Evolutionary conservation across 164 flowering plant species (phyloP).

Genomic region (Annona squamosa): DNA sequence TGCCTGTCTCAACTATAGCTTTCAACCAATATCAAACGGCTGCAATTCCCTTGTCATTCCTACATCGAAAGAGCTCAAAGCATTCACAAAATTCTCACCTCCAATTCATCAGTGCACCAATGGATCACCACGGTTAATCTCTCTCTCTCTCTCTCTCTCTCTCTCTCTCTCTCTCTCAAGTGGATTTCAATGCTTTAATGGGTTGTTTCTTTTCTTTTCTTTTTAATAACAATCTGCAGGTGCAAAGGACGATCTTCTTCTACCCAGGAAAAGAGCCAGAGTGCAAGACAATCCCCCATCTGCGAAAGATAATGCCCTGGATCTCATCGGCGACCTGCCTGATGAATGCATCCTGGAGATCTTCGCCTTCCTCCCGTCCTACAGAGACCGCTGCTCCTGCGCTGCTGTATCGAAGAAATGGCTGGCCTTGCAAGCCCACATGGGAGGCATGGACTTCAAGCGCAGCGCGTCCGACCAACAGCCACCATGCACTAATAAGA

Average conservation of each 20-base stretch:
- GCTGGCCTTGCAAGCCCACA: constrained; percentile 19
- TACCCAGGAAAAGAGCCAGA: constrained; percentile 8
- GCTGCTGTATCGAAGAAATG: constrained; percentile 19
- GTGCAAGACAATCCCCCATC: not conserved
- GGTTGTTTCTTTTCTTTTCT: not conserved
- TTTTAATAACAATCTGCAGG: not conserved
- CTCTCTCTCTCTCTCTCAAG: not conserved
- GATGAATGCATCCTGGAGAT: constrained; percentile 19
- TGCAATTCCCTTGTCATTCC: too few species aligned
- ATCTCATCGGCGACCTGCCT: constrained; percentile 12
- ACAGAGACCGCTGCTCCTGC: constrained; percentile 14
- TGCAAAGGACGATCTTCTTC: not conserved
- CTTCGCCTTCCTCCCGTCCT: constrained; percentile 14
- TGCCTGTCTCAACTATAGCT: too few species aligned
- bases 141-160: constrained; percentile 4
- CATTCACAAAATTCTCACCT: not conserved
- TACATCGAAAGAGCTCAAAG: too few species aligned
- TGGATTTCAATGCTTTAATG: not conserved
- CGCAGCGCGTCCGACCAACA: not conserved
- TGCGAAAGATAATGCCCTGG: not conserved
- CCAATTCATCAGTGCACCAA: not conserved
- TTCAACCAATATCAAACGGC: too few species aligned
- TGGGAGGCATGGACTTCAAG: constrained; percentile 14
- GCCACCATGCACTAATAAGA: not conserved
- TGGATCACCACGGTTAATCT: constrained; percentile 3